Percentiles rank a stretch among this genome's conserved stretches.
Evolutionary conservation across 139 green algal genomes (phyloP).

Genomic region (Ostreobium quekettii): DNA sequence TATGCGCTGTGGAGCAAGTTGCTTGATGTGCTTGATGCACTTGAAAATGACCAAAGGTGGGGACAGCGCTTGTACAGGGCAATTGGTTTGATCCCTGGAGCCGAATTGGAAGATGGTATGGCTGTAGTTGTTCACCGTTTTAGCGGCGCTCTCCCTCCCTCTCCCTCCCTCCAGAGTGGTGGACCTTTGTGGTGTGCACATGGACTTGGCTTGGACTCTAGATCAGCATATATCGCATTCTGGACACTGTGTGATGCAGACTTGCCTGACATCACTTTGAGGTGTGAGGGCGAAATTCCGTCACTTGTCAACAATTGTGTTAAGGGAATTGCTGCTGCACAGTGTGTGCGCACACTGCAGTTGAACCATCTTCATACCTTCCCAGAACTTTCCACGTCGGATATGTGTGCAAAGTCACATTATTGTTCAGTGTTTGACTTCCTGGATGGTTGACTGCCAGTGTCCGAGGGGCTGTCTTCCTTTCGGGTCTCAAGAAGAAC

Average conservation of each 20-base stretch:
- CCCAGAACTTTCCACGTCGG: too few relatives aligned
- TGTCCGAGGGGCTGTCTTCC: slow-evolving; percentile 56
- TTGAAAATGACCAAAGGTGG: slow-evolving; percentile 39
- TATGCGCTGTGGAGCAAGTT: slow-evolving; percentile 52
- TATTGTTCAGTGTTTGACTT: neutral
- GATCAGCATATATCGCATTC: too few relatives aligned
- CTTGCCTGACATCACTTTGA: too few relatives aligned
- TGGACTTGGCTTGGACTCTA: too few relatives aligned
- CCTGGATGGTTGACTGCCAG: neutral
- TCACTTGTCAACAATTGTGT: neutral
- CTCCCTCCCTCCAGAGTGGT: too few relatives aligned
- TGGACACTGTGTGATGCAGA: too few relatives aligned
- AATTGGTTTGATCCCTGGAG: neutral
- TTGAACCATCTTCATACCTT: neutral
- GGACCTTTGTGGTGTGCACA: too few relatives aligned
- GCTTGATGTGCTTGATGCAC: slow-evolving; percentile 27
- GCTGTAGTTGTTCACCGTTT: too few relatives aligned
- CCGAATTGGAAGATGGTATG: too few relatives aligned
- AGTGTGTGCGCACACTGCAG: neutral
- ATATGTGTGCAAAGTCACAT: neutral
- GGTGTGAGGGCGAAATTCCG: too few relatives aligned
- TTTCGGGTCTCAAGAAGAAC: slow-evolving; percentile 50
- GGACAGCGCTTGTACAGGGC: neutral
- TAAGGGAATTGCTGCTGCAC: neutral
- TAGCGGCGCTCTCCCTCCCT: too few relatives aligned